These are phyloP conservation scores for Apiospora phragmitis DNA, from an alignment of 2,329 filamentous ascomycete genomes.

Conservation along the genomic window DNA sequence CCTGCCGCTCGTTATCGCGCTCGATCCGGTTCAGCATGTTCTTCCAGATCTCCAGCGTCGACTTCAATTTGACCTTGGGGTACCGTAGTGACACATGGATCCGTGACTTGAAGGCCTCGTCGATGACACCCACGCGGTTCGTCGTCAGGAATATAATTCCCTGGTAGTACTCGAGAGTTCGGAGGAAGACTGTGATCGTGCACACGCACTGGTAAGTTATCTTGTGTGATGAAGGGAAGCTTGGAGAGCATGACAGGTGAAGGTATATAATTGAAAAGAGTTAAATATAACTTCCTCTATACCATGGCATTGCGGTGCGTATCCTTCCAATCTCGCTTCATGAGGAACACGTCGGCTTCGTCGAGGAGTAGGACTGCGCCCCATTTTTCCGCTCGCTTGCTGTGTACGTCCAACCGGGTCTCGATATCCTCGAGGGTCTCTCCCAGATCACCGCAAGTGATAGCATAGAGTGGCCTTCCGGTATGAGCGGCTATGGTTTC, in stretches of 20 bases:
- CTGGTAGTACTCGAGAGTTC: constrained; percentile 20
- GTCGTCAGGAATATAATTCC: constrained; percentile 25
- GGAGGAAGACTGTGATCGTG: constrained; percentile 17
- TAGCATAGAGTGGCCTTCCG: constrained; percentile 32
- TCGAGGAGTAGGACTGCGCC: constrained; percentile 35
- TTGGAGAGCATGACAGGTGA: not conserved
- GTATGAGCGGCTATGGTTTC: constrained; percentile 38
- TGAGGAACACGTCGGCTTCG: constrained; percentile 33
- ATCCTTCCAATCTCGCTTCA: constrained; percentile 30
- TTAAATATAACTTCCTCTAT: constrained; percentile 8
- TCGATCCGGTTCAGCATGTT: constrained; percentile 22
- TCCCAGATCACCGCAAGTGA: constrained; percentile 32
- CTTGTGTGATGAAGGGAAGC: not conserved
- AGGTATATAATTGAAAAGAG: not conserved
- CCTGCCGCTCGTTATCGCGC: constrained; percentile 17
- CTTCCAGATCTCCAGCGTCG: constrained; percentile 23
- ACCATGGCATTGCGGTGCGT: constrained; percentile 21
- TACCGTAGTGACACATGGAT: constrained; percentile 23
- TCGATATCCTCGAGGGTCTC: constrained; percentile 25
- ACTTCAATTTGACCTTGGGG: constrained; percentile 10
- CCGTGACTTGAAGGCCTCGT: constrained; percentile 27
- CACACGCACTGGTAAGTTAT: not conserved
- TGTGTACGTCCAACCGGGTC: constrained; percentile 22
- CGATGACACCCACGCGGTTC: constrained; percentile 22
- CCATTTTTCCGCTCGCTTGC: constrained; percentile 43